phyloP scores from a whole-genome alignment of 148 eudicot species.

The Limonium bicolor region DNA sequence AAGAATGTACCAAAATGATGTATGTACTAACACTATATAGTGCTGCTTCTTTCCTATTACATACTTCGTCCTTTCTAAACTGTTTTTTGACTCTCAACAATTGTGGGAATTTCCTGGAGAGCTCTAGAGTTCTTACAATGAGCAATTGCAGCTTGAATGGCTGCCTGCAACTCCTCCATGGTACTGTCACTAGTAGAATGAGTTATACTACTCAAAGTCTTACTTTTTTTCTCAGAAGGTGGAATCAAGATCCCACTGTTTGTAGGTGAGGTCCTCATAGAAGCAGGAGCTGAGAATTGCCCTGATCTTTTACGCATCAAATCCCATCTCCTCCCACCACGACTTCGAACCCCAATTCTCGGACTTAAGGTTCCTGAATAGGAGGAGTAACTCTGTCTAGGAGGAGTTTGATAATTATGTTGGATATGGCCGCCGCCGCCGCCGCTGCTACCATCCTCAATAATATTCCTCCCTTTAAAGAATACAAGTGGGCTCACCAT shows the following conservation, averaged over 20 bases:
- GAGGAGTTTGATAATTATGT: no score
- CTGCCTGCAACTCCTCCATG: constrained; percentile 86
- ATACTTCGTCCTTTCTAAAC: no score
- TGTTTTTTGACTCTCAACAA: no score
- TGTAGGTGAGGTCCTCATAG: constrained; percentile 61
- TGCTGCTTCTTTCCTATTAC: no score
- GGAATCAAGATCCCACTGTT: constrained; percentile 14
- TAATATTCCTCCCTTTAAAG: constrained; percentile 10
- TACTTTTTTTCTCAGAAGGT: no score
- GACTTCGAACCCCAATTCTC: constrained; percentile 5
- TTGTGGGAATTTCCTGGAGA: no score
- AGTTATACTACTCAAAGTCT: not conserved
- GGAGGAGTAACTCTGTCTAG: no score
- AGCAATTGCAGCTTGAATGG: constrained; percentile 86
- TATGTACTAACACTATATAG: no score
- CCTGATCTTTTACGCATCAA: constrained; percentile 27
- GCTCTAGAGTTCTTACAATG: constrained; percentile 86
- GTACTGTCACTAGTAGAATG: constrained; percentile 37
- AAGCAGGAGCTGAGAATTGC: constrained; percentile 65
- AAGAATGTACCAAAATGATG: no score
- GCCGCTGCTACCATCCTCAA: no score
- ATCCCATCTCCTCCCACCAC: constrained; percentile 1
- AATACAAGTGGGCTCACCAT: constrained; percentile 33
- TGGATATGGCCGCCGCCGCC: no score
- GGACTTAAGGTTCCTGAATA: constrained; percentile 34